These are phyloP conservation scores for Yamadazyma takamatsuzukensis DNA, from an alignment of 805 yeast species.

Conservation along the genomic window DNA sequence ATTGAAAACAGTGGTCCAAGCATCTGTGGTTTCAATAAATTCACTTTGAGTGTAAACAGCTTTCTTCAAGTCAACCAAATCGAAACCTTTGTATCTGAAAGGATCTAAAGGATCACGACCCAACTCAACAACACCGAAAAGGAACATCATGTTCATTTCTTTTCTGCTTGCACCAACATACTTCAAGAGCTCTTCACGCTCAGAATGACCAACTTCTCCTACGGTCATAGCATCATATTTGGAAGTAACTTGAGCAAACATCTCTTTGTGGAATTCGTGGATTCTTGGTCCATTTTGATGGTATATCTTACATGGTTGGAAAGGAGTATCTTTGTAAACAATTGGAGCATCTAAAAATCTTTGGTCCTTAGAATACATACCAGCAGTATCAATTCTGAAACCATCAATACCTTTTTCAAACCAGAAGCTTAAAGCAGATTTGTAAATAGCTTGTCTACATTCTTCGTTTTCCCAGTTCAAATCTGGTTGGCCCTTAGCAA, in stretches of 20 bases:
- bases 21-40: conserved; percentile 47
- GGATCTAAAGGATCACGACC: conserved; percentile 37
- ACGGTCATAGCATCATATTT: conserved; percentile 54
- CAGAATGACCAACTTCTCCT: conserved; percentile 51
- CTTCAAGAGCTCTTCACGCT: conserved; percentile 38
- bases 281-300: conserved; percentile 51
- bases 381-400: conserved; percentile 57
- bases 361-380: conserved; percentile 48
- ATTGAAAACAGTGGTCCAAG: conserved; percentile 53
- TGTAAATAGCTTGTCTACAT: conserved; percentile 35
- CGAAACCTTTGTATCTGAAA: conserved; percentile 32
- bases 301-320: conserved; percentile 36
- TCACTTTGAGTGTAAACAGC: conserved; percentile 32
- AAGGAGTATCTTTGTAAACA: conserved; percentile 35
- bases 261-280: conserved; percentile 55
- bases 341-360: conserved; percentile 49
- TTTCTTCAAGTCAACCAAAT: conserved; percentile 39
- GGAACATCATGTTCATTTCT: conserved; percentile 37
- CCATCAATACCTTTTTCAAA: conserved; percentile 56
- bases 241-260: conserved; percentile 39
- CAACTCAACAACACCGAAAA: conserved; percentile 33
- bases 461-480: conserved; percentile 57
- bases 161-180: conserved; percentile 38
- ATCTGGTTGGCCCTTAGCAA: conserved; percentile 56
- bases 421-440: conserved; percentile 51